phyloP scores from a whole-genome alignment of 192 early-diverging fungal species.

The Coemansia sp. region DNA sequence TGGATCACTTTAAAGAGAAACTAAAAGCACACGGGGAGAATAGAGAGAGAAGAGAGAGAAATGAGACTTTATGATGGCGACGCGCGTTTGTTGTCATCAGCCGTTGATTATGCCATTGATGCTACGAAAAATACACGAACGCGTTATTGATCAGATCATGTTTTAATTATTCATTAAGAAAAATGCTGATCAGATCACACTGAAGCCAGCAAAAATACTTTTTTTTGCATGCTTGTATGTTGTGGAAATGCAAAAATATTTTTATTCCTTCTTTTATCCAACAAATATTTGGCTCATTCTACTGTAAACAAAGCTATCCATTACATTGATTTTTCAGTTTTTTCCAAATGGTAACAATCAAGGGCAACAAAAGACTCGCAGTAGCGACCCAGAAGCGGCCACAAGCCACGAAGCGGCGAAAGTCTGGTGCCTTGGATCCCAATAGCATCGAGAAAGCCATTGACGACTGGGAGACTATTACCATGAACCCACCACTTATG shows the following conservation, averaged over 20 bases:
- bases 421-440: slow-evolving; percentile 1
- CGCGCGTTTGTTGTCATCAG: background rate
- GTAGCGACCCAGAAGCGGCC: background rate
- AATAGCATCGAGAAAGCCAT: slow-evolving; percentile 14
- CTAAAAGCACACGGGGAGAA: too few relatives aligned
- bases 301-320: background rate
- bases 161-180: too few relatives aligned
- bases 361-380: background rate
- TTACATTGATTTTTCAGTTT: background rate
- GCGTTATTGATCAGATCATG: background rate
- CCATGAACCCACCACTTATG: slow-evolving; percentile 52
- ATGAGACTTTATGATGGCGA: too few relatives aligned
- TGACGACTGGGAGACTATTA: slow-evolving; percentile 24
- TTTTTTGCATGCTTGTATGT: too few relatives aligned
- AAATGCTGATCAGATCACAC: too few relatives aligned
- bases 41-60: too few relatives aligned
- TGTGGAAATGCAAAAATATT: too few relatives aligned
- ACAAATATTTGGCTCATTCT: too few relatives aligned
- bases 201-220: too few relatives aligned
- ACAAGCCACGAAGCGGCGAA: slow-evolving; percentile 23
- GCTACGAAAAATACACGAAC: background rate
- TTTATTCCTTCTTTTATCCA: too few relatives aligned
- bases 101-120: background rate
- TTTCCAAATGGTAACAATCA: background rate
- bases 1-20: too few relatives aligned